Evolutionary conservation across 2,329 filamentous ascomycete genomes (phyloP).

Genomic region (Calonectria honghensis): DNA sequence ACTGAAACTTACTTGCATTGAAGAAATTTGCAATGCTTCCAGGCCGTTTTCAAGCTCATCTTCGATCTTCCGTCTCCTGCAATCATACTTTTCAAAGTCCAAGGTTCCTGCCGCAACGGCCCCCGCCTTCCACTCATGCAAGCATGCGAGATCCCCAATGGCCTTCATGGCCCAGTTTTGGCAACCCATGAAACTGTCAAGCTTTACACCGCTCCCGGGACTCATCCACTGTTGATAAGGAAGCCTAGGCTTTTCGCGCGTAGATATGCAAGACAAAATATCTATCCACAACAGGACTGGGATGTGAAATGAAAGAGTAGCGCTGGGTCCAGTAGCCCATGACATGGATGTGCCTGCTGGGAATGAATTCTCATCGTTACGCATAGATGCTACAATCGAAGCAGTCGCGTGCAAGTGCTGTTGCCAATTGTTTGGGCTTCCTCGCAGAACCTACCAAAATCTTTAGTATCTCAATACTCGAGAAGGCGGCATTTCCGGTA

Average conservation of each 20-base stretch:
- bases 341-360: neutral
- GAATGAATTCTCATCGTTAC: neutral
- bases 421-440: constrained; percentile 28
- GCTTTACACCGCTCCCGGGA: neutral
- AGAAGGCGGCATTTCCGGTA: neutral
- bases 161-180: constrained; percentile 27
- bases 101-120: neutral
- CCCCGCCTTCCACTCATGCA: constrained; percentile 10
- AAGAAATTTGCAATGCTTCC: constrained; percentile 8
- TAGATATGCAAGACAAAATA: constrained; percentile 18
- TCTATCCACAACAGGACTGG: constrained; percentile 25
- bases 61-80: neutral
- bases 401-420: constrained; percentile 8
- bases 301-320: constrained; percentile 9
- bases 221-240: constrained; percentile 14
- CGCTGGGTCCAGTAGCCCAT: neutral
- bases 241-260: constrained; percentile 11
- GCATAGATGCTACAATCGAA: constrained; percentile 16
- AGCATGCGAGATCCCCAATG: constrained; percentile 14
- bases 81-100: constrained; percentile 9
- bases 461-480: neutral
- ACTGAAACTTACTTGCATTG: neutral
- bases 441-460: neutral
- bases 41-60: constrained; percentile 16
- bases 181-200: constrained; percentile 23